These are phyloP conservation scores for Blastobotrys mokoenaii DNA, from an alignment of 805 yeast genomes.

Conservation along the genomic window DNA sequence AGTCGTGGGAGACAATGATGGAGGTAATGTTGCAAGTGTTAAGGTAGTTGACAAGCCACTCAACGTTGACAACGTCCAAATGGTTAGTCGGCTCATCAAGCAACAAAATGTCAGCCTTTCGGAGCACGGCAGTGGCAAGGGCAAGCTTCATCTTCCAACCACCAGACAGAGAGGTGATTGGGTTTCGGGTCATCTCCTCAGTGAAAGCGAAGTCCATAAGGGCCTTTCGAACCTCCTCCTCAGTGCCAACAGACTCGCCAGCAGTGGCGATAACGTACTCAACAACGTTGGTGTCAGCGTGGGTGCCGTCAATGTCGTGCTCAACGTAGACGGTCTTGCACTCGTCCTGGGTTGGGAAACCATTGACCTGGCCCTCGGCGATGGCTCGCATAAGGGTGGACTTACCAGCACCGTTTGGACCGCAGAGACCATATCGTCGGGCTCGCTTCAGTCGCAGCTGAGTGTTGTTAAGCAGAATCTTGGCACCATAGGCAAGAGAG, in stretches of 20 bases:
- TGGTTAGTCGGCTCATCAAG: constrained; percentile 99
- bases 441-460: constrained; percentile 98
- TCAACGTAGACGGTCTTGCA: constrained; percentile 99
- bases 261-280: constrained; percentile 86
- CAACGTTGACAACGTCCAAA: constrained; percentile 99
- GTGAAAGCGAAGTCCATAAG: constrained; percentile 88
- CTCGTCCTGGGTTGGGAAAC: constrained; percentile 99
- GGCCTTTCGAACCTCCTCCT: constrained; percentile 62
- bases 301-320: constrained; percentile 98
- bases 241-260: constrained; percentile 65
- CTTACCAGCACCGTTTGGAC: constrained; percentile 99
- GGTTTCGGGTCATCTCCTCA: constrained; percentile 87
- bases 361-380: constrained; percentile 98
- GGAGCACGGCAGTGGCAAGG: constrained; percentile 97
- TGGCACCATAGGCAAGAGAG: constrained; percentile 99
- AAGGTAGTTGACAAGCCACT: constrained; percentile 99
- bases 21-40: constrained; percentile 98
- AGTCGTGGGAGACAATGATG: constrained; percentile 97
- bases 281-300: constrained; percentile 89
- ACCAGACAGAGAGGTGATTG: constrained; percentile 96
- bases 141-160: constrained; percentile 99
- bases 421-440: constrained; percentile 98
- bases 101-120: constrained; percentile 94
- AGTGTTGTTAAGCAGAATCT: constrained; percentile 98
- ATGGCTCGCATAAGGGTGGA: constrained; percentile 96